Evolutionary conservation across 2,329 filamentous ascomycete species (phyloP).

Genomic region (Ambrosiella beaveri): DNA sequence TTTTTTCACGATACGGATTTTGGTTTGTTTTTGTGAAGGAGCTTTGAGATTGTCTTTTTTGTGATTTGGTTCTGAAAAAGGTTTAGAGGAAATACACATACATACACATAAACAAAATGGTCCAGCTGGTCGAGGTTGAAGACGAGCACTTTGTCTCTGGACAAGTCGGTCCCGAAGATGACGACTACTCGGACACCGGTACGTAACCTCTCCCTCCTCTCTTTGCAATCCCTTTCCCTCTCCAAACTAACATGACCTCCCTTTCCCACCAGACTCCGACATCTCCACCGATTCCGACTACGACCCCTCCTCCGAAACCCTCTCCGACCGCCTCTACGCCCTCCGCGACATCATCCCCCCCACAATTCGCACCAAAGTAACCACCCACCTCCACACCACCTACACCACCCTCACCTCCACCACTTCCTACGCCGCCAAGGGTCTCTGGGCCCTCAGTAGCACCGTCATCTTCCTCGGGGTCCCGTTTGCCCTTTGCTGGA

Average conservation of each 20-base stretch:
- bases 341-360: constrained; percentile 63
- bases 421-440: constrained; percentile 47
- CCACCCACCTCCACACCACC: constrained; percentile 31
- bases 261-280: constrained; percentile 45
- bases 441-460: constrained; percentile 80
- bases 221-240: background rate
- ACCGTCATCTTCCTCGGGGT: constrained; percentile 79
- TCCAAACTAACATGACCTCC: background rate
- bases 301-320: constrained; percentile 38
- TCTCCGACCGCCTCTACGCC: constrained; percentile 54
- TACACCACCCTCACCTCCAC: constrained; percentile 43
- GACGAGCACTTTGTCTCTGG: constrained; percentile 79
- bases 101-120: constrained; percentile 42
- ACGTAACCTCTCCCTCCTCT: constrained; percentile 20
- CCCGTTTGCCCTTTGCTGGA: constrained; percentile 80
- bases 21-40: no score
- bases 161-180: constrained; percentile 56
- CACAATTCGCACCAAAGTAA: constrained; percentile 46
- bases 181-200: constrained; percentile 92
- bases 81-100: background rate
- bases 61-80: no score
- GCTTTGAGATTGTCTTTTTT: no score
- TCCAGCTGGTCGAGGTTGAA: constrained; percentile 90
- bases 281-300: constrained; percentile 67
- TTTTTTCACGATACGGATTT: no score